These are phyloP conservation scores for Fusarium nanum DNA, from an alignment of 2,329 filamentous ascomycete species.

Conservation along the genomic window DNA sequence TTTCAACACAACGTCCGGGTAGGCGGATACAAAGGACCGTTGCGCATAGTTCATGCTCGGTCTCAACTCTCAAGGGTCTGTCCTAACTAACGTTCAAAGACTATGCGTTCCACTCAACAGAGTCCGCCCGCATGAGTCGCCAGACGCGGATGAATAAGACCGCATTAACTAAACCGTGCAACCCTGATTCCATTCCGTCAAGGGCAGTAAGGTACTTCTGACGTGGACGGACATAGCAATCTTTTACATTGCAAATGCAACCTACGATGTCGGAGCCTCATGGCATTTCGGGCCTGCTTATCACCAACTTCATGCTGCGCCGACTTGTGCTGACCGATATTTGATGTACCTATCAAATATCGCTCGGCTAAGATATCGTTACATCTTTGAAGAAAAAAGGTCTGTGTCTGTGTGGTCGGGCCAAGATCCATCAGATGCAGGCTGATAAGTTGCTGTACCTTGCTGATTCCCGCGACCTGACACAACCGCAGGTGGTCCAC, in stretches of 20 bases:
- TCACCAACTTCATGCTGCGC: constrained; percentile 11
- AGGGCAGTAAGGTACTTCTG: constrained; percentile 13
- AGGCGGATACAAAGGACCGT: constrained; percentile 11
- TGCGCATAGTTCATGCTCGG: constrained; percentile 1
- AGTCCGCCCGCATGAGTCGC: constrained; percentile 31
- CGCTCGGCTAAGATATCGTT: constrained; percentile 36
- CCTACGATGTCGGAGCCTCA: constrained; percentile 6
- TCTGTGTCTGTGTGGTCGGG: constrained; percentile 6
- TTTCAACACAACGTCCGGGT: constrained; percentile 1
- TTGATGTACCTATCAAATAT: constrained; percentile 30
- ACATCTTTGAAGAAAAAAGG: constrained; percentile 27
- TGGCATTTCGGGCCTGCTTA: constrained; percentile 20
- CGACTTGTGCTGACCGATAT: constrained; percentile 28
- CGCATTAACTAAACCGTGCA: constrained; percentile 25
- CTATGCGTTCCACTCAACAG: constrained; percentile 30
- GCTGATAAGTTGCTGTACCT: constrained; percentile 32
- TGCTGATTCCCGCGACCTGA: constrained; percentile 30
- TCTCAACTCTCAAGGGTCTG: constrained; percentile 5
- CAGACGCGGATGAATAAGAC: constrained; percentile 17
- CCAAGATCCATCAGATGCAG: constrained; percentile 14
- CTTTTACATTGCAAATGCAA: neutral
- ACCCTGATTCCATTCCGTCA: constrained; percentile 11
- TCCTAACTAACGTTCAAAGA: constrained; percentile 19
- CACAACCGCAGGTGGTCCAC: constrained; percentile 33
- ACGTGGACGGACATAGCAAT: constrained; percentile 27